Base-by-base conservation (phyloP, 257 asterid species). In the Galeopsis tetrahit region DNA sequence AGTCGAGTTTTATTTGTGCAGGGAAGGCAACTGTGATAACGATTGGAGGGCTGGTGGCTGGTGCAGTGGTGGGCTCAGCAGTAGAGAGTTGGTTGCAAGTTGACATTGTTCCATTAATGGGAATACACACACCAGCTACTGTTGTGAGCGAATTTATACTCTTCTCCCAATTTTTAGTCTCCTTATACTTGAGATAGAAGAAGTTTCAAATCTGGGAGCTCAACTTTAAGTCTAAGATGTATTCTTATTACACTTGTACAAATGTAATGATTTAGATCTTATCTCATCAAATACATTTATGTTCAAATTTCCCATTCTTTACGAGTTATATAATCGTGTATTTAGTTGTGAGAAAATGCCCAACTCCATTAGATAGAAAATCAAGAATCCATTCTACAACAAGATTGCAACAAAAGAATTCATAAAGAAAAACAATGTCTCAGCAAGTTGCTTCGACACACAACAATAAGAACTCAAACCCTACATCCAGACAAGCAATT, bases 51-150 rank as follows among this genome's bases (percentile, higher is more conserved):
- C 96, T 95, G 7, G 96, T 90, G 64, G 96, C 94, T 40, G 99
- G 99, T 72, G 99, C 98, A 7, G 93, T 90, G 62, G 88, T 90
- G 13, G 99, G 98, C 55, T 92, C 99, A 59, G 96, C 91, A 33
- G 96, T 95, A 14, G 99, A 95, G 76, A 89, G 77, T 51, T 95
- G 94, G 99, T 78, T 92, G 81, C 98, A 95, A 82, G 97, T 95
- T 48, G 98, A 95, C 74, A 86, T 95, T 2, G 97, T 95, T 34
- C 98, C 98, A 0, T 84, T 95, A 62, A 85, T 92, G 82, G 99
- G 99, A 76, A 82, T 92, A 76, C 93, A 92, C 77, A 60, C 86
- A 15, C 98, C 99, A 48, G 98, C 91, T 58, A 86, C 96, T 0
- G 87, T 90, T 34, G 94, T 95, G 85, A 84, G 94, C 69, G 99